Conservation (phyloP, 257 asterid species). For the Solanum lycopersicoides region DNA sequence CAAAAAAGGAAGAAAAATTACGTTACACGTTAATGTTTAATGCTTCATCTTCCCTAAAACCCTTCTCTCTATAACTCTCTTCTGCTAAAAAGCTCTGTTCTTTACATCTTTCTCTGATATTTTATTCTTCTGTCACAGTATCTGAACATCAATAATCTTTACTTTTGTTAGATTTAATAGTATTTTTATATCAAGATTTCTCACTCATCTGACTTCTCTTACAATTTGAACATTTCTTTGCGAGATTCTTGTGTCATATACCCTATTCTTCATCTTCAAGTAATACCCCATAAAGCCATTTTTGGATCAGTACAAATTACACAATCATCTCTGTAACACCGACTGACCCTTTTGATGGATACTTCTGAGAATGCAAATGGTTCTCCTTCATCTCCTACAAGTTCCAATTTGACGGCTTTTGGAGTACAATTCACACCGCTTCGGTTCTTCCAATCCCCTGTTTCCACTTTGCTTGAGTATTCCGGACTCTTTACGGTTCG, state of each 20-base stretch:
- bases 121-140: not conserved
- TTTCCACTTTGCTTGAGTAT: slow-evolving; percentile 57
- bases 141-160: not conserved
- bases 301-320: not conserved
- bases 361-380: slow-evolving; percentile 20
- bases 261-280: slow-evolving; percentile 22
- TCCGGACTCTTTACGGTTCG: slow-evolving; percentile 53
- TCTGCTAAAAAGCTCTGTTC: not conserved
- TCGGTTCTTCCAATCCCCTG: slow-evolving; percentile 41
- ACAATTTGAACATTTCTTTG: not conserved
- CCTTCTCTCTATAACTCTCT: not conserved
- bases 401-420: slow-evolving; percentile 21
- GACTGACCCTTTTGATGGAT: slow-evolving; percentile 30
- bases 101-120: not conserved
- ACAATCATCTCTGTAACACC: not conserved
- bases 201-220: not conserved
- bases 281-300: not conserved
- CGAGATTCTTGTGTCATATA: not conserved
- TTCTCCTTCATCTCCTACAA: slow-evolving; percentile 9
- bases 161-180: not conserved
- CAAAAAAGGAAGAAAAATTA: not conserved
- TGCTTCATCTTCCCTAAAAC: not conserved
- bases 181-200: too few relatives aligned
- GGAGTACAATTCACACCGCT: slow-evolving; percentile 35
- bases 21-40: not conserved